Conservation (phyloP, 768 basidiomycete genomes). For the Collybiopsis luxurians region DNA sequence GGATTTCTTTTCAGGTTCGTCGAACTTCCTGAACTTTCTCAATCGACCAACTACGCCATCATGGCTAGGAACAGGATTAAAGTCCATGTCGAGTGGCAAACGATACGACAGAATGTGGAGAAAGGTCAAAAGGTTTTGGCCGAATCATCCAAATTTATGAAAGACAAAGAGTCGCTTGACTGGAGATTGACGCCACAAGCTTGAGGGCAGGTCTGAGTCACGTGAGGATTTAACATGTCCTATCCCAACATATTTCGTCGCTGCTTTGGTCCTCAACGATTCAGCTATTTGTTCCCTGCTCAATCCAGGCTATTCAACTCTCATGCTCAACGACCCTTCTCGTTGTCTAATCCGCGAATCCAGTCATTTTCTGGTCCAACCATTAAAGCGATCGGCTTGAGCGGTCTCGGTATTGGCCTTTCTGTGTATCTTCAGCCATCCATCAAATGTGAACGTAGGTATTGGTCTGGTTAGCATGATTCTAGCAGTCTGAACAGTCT, state of each 20-base stretch:
- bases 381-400: slow-evolving; percentile 32
- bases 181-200: no score
- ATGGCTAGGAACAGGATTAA: neutral
- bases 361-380: slow-evolving; percentile 16
- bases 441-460: slow-evolving; percentile 56
- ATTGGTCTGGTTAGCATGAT: neutral
- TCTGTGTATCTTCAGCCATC: slow-evolving; percentile 30
- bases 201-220: no score
- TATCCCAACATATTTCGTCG: neutral
- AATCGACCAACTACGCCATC: neutral
- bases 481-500: neutral
- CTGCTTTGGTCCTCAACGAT: neutral
- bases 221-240: no score
- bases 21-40: neutral
- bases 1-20: slow-evolving; percentile 5
- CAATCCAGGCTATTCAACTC: neutral
- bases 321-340: neutral
- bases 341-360: neutral
- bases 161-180: no score
- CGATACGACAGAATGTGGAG: neutral
- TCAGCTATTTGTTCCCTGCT: neutral
- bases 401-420: slow-evolving; percentile 44
- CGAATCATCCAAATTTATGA: no score
- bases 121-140: neutral
- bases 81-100: neutral